Conservation (phyloP, 192 early-diverging fungal species). For the Backusella luteola region DNA sequence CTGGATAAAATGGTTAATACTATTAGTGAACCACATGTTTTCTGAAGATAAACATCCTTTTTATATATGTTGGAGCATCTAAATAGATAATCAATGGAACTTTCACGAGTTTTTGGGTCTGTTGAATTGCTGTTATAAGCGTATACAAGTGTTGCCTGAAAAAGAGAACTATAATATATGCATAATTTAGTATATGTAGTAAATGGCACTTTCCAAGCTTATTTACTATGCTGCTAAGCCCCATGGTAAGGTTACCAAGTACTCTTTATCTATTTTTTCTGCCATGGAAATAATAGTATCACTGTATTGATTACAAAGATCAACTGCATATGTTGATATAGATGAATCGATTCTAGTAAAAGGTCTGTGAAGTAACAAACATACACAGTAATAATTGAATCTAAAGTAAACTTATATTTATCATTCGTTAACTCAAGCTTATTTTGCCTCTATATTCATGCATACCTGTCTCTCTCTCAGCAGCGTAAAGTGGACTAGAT, state of each 20-base stretch:
- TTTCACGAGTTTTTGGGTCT: background rate
- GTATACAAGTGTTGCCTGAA: constrained; percentile 31
- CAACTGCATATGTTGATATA: background rate
- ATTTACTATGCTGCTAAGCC: constrained; percentile 34
- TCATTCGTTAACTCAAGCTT: background rate
- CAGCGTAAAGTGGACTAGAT: background rate
- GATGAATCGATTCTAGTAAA: constrained; percentile 14
- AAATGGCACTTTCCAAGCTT: too few species aligned
- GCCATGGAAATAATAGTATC: constrained; percentile 22
- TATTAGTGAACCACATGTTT: background rate
- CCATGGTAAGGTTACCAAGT: constrained; percentile 27
- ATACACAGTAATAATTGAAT: constrained; percentile 25
- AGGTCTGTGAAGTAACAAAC: constrained; percentile 31
- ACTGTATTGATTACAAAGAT: constrained; percentile 20
- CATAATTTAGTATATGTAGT: background rate
- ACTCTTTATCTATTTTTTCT: constrained; percentile 9
- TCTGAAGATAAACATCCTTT: background rate
- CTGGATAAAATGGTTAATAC: background rate
- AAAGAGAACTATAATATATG: constrained; percentile 16
- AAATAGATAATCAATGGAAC: constrained; percentile 5
- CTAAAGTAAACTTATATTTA: background rate
- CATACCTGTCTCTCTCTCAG: background rate
- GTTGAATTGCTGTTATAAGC: constrained; percentile 16
- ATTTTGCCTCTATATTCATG: too few species aligned
- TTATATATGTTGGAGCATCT: constrained; percentile 16